Evolutionary conservation across 257 asterid species (phyloP).

Genomic region (Solanum bukasovii): DNA sequence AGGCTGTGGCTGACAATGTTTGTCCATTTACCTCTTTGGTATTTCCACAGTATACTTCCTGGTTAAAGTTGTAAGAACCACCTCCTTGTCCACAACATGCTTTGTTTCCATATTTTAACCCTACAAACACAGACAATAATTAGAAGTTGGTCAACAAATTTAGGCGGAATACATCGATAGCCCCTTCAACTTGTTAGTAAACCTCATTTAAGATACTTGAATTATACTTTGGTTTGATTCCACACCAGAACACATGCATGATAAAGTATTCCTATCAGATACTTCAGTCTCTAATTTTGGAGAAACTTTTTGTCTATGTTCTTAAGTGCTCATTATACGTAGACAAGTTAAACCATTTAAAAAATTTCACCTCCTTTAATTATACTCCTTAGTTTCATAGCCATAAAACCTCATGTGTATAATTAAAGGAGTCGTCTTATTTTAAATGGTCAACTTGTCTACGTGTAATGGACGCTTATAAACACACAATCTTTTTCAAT

Average conservation of each 20-base stretch:
- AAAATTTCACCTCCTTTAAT: no score
- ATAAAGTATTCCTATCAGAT: neutral
- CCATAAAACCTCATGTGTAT: neutral
- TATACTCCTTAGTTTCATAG: no score
- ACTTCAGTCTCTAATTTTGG: neutral
- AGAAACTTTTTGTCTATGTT: neutral
- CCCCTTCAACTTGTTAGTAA: neutral
- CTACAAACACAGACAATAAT: constrained; percentile 11
- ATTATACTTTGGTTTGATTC: neutral
- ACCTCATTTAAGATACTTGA: neutral
- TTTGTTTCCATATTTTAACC: constrained; percentile 54
- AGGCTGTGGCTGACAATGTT: constrained; percentile 37
- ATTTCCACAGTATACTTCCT: constrained; percentile 24
- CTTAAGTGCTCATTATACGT: neutral
- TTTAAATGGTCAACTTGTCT: neutral
- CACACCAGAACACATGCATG: neutral
- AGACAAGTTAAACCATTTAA: no score
- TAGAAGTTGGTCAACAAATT: neutral
- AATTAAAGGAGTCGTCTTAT: neutral
- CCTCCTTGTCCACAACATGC: constrained; percentile 82
- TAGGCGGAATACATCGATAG: neutral
- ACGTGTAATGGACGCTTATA: neutral
- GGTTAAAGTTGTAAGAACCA: constrained; percentile 52
- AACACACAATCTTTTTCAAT: neutral
- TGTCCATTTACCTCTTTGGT: constrained; percentile 17